Percentiles rank a stretch among this genome's conserved stretches.
These are phyloP conservation scores for Tillandsia leiboldiana DNA, from an alignment of 176 grass and related monocot genomes.

Conservation along the genomic window DNA sequence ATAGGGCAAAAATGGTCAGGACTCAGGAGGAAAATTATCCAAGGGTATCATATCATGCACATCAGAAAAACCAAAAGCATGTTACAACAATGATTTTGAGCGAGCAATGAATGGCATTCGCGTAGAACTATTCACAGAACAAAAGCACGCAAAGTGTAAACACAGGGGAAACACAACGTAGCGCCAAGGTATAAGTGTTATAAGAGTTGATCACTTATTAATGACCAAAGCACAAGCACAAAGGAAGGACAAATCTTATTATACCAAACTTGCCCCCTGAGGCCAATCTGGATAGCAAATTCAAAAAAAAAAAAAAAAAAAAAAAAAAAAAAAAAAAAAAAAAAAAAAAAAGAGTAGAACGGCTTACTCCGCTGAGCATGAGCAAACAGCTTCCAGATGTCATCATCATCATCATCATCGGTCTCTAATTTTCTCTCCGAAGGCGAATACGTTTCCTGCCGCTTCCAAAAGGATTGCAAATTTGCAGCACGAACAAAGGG, in stretches of 20 bases:
- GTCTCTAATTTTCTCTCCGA: neutral
- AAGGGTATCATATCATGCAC: neutral
- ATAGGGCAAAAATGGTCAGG: slow-evolving; percentile 4
- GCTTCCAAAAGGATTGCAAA: neutral
- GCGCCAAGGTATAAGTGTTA: no score
- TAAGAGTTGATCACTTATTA: no score
- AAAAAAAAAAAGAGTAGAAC: neutral
- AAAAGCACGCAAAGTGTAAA: no score
- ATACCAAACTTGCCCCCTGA: neutral
- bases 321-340: no score
- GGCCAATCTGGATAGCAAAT: neutral
- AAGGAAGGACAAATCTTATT: neutral
- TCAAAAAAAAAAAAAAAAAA: neutral
- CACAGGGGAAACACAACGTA: no score
- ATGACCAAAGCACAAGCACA: no score
- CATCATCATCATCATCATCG: slow-evolving; percentile 6
- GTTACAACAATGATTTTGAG: neutral
- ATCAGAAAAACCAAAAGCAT: neutral
- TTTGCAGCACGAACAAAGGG: neutral
- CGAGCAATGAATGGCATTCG: neutral
- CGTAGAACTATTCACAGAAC: no score
- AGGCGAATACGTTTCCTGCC: neutral
- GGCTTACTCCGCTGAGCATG: slow-evolving; percentile 16
- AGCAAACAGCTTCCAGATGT: slow-evolving; percentile 23
- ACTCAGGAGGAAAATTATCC: neutral